Evolutionary conservation across 2,329 filamentous ascomycete species (phyloP).

Genomic region (Sclerotinia minor): DNA sequence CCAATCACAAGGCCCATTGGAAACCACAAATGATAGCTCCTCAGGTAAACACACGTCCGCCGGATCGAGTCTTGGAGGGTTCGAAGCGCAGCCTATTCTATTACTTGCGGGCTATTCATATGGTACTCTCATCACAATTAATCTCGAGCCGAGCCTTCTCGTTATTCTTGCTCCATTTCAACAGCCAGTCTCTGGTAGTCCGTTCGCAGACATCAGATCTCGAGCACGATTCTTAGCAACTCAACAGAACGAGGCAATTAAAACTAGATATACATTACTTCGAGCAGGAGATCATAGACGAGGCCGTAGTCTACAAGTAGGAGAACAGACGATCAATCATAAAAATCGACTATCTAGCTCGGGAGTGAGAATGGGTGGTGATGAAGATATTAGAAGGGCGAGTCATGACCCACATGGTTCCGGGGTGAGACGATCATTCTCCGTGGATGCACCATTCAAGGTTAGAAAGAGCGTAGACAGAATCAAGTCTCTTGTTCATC

Average conservation of each 20-base stretch:
- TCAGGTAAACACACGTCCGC: background rate
- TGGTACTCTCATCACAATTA: conserved; percentile 76
- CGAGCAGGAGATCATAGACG: conserved; percentile 25
- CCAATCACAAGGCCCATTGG: conserved; percentile 34
- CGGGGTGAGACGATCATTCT: conserved; percentile 33
- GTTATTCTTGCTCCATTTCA: conserved; percentile 55
- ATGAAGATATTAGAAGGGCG: conserved; percentile 41
- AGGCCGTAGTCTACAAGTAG: conserved; percentile 30
- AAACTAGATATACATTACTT: conserved; percentile 30
- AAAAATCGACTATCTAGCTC: conserved; percentile 32
- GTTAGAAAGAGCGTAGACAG: conserved; percentile 46
- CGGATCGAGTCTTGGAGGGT: background rate
- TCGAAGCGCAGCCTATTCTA: conserved; percentile 42
- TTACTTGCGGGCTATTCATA: conserved; percentile 86
- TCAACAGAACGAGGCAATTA: conserved; percentile 51
- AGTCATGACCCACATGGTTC: conserved; percentile 42
- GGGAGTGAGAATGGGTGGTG: conserved; percentile 39
- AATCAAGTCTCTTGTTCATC: conserved; percentile 39
- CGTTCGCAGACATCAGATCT: conserved; percentile 67
- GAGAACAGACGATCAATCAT: conserved; percentile 29
- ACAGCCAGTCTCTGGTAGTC: conserved; percentile 54
- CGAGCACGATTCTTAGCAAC: conserved; percentile 68
- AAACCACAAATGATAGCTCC: conserved; percentile 22
- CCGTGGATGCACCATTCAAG: conserved; percentile 40
- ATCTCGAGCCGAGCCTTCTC: conserved; percentile 59